A percentile compares a stretch with the other conserved stretches of the same genome.
Evolutionary conservation across 2,329 filamentous ascomycete species (phyloP).

Genomic region (Cladosporium sp.): DNA sequence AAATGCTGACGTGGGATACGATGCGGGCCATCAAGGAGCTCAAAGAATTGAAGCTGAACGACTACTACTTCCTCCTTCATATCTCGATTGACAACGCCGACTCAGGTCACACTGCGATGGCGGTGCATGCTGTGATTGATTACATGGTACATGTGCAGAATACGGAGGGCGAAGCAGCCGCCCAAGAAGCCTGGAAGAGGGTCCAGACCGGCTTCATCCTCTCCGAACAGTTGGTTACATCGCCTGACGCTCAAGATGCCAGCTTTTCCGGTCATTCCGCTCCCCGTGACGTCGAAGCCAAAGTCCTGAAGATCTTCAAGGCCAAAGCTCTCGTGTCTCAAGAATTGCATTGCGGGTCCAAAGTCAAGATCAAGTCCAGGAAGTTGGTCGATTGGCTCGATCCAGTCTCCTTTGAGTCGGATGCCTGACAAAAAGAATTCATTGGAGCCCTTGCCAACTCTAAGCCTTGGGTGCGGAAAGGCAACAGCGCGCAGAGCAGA

Average conservation of each 20-base stretch:
- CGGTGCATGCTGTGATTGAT: constrained; percentile 36
- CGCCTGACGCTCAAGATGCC: neutral
- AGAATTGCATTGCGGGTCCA: neutral
- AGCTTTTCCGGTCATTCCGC: neutral
- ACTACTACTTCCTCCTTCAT: constrained; percentile 54
- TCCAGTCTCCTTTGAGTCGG: neutral
- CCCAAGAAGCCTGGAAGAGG: neutral
- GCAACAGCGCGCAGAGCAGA: neutral
- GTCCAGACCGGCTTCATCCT: neutral
- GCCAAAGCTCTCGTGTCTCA: neutral
- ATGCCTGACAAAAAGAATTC: neutral
- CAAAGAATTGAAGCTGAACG: constrained; percentile 39
- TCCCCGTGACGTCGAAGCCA: neutral
- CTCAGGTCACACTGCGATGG: constrained; percentile 53
- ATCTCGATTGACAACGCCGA: constrained; percentile 53
- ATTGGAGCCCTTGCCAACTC: neutral
- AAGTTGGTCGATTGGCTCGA: neutral
- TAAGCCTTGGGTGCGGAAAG: neutral
- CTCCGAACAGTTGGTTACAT: neutral
- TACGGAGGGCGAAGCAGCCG: neutral
- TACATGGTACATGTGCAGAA: neutral
- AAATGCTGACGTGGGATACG: constrained; percentile 44
- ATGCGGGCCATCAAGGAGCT: constrained; percentile 34
- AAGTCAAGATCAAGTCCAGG: neutral
- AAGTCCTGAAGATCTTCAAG: neutral